phyloP scores from a whole-genome alignment of 164 flowering plant species.

The Hamamelis virginiana region DNA sequence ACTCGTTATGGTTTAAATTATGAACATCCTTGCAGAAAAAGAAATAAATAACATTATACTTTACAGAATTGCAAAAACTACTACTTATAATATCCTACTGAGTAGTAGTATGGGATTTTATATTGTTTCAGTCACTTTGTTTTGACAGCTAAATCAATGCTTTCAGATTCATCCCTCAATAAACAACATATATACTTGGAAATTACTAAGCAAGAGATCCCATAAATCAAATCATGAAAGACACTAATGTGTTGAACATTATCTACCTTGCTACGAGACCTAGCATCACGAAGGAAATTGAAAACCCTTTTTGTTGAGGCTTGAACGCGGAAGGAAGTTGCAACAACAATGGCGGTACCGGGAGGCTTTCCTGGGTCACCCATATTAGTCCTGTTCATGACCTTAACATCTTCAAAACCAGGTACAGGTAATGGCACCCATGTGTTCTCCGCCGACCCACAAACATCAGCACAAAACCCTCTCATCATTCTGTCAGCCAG shows the following conservation, averaged over 20 bases:
- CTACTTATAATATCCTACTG: too few relatives aligned
- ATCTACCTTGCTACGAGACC: constrained; percentile 34
- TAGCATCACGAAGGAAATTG: constrained; percentile 29
- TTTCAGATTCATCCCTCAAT: too few relatives aligned
- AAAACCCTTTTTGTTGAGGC: constrained; percentile 22
- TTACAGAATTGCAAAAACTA: too few relatives aligned
- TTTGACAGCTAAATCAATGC: too few relatives aligned
- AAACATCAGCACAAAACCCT: constrained; percentile 20
- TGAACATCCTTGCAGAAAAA: too few relatives aligned
- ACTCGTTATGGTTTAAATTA: too few relatives aligned
- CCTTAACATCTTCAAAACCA: constrained; percentile 32
- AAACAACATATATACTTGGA: too few relatives aligned
- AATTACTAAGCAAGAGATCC: not conserved
- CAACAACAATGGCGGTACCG: constrained; percentile 16
- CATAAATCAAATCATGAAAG: not conserved
- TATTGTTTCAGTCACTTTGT: too few relatives aligned
- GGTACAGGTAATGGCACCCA: constrained; percentile 27
- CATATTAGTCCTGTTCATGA: constrained; percentile 8
- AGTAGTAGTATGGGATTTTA: too few relatives aligned
- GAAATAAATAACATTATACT: too few relatives aligned
- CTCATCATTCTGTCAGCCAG: constrained; percentile 44
- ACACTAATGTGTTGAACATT: not conserved
- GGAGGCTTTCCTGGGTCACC: constrained; percentile 18
- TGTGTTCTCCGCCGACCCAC: constrained; percentile 15
- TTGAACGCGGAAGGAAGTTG: constrained; percentile 36